Conservation (phyloP, 148 eudicot species). For the Dianthus caryophyllus region DNA sequence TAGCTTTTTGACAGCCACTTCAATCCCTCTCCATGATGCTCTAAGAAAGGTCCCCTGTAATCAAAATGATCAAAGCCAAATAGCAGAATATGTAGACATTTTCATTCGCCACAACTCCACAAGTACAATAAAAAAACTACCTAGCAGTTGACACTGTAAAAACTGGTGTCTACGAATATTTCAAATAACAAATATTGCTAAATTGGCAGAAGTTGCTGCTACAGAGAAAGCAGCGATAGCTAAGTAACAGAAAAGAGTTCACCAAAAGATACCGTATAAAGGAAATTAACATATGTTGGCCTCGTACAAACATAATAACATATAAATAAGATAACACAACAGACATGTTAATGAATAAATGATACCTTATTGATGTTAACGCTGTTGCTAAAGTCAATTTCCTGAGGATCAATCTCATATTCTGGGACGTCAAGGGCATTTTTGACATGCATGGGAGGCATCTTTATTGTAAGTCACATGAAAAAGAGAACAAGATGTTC, state of each 20-base stretch:
- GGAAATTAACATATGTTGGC: background rate
- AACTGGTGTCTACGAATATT: background rate
- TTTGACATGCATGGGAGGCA: slow-evolving; percentile 84
- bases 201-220: background rate
- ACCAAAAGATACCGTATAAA: background rate
- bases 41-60: slow-evolving; percentile 76
- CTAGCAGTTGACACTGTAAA: background rate
- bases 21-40: slow-evolving; percentile 93
- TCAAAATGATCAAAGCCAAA: slow-evolving; percentile 17
- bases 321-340: background rate
- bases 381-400: slow-evolving; percentile 81
- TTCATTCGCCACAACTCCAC: background rate
- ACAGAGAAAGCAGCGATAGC: slow-evolving; percentile 6
- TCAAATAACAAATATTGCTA: background rate
- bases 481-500: slow-evolving; percentile 11
- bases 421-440: slow-evolving; percentile 81
- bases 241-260: background rate
- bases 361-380: slow-evolving; percentile 63
- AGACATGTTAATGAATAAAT: background rate
- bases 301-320: background rate
- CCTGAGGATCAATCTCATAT: slow-evolving; percentile 82
- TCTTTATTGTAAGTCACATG: slow-evolving; percentile 31
- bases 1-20: slow-evolving; percentile 91
- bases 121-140: background rate
- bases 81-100: background rate